phyloP scores from a whole-genome alignment of 805 yeast genomes.

The Tetrapisispora namnaoensis region DNA sequence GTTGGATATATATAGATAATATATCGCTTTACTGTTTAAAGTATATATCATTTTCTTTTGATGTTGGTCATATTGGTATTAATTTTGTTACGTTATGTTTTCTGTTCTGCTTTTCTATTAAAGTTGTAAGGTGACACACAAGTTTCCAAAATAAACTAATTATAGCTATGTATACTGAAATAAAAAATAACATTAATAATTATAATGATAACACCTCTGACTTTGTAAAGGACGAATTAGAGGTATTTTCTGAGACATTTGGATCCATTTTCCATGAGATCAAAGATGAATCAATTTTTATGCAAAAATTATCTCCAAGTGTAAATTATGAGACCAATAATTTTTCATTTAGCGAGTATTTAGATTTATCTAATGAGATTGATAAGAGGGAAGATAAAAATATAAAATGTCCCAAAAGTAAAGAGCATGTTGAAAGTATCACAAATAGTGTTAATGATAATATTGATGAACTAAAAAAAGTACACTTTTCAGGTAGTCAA shows the following conservation, averaged over 20 bases:
- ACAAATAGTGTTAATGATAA: neutral
- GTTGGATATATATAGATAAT: too few relatives aligned
- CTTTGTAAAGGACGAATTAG: neutral
- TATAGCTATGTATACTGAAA: constrained; percentile 1
- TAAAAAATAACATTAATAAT: neutral
- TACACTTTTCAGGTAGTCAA: neutral
- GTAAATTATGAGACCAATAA: neutral
- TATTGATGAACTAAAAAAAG: neutral
- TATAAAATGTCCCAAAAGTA: neutral
- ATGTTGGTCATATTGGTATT: too few relatives aligned
- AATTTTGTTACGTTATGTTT: too few relatives aligned
- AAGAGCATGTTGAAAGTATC: neutral
- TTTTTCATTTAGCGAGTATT: neutral
- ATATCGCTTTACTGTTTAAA: too few relatives aligned
- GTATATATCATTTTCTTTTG: too few relatives aligned
- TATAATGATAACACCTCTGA: neutral
- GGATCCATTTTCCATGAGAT: neutral
- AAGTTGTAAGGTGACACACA: too few relatives aligned
- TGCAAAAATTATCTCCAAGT: neutral
- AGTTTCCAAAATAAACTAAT: neutral
- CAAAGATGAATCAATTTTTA: neutral
- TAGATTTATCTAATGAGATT: neutral
- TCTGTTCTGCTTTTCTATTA: too few relatives aligned
- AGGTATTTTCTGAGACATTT: neutral
- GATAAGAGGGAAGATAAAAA: neutral